phyloP scores from a whole-genome alignment of 2,329 filamentous ascomycete genomes.

The Pyrenophora seminiperda region DNA sequence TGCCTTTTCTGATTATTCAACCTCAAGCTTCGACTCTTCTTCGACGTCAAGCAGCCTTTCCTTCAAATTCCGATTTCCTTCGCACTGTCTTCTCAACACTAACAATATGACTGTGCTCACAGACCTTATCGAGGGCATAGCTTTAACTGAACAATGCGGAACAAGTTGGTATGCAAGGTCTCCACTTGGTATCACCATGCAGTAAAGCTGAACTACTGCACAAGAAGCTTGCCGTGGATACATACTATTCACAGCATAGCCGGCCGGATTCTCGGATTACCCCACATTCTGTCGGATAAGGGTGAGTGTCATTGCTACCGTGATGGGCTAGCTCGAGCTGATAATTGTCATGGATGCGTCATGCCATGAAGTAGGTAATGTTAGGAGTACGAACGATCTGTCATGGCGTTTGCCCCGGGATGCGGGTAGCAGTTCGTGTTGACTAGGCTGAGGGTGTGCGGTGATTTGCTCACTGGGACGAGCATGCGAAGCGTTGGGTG shows the following conservation, averaged over 20 bases:
- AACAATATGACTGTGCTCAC: constrained; percentile 17
- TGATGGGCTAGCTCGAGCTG: constrained; percentile 1
- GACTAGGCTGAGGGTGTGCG: neutral
- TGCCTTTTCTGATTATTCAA: constrained; percentile 19
- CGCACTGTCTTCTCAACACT: too few species aligned
- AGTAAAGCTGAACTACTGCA: neutral
- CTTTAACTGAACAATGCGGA: too few species aligned
- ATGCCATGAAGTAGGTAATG: neutral
- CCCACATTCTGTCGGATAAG: constrained; percentile 10
- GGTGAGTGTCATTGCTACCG: neutral
- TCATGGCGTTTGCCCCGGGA: neutral
- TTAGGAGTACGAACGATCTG: constrained; percentile 5
- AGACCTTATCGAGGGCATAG: too few species aligned
- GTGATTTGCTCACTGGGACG: constrained; percentile 4
- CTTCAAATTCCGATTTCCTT: too few species aligned
- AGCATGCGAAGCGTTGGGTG: constrained; percentile 1
- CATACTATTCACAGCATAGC: neutral
- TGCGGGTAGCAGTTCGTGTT: neutral
- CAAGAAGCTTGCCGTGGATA: neutral
- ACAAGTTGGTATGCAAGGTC: too few species aligned
- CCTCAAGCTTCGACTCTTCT: constrained; percentile 23
- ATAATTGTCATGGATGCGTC: neutral
- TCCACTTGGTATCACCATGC: too few species aligned
- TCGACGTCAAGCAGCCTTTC: constrained; percentile 26
- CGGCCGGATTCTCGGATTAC: constrained; percentile 7